A percentile compares a stretch with the other conserved stretches of the same genome.
phyloP scores from a whole-genome alignment of 169 alveolate species.

The Besnoitia besnoiti region DNA sequence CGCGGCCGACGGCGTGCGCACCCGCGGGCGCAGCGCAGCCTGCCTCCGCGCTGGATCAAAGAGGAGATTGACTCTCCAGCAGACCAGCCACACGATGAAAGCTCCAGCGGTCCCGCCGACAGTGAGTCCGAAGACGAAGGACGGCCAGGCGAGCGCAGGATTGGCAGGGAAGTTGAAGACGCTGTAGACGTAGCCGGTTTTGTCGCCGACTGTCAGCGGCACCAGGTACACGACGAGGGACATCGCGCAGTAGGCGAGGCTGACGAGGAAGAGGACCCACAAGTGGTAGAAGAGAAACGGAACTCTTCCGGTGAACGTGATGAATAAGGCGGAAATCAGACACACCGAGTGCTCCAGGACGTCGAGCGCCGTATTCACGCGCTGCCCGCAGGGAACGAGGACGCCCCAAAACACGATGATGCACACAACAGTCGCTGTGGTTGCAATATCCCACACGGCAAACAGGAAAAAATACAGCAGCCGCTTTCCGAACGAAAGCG shows the following conservation, averaged over 20 bases:
- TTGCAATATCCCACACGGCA: background rate
- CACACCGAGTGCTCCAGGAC: background rate
- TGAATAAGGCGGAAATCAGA: background rate
- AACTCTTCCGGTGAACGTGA: background rate
- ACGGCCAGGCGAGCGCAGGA: background rate
- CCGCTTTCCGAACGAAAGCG: background rate
- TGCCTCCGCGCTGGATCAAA: background rate
- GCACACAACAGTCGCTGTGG: background rate
- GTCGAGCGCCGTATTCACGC: background rate
- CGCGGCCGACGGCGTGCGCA: too few relatives aligned
- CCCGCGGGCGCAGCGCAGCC: background rate
- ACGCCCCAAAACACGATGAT: background rate
- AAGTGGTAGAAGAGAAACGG: conserved; percentile 7
- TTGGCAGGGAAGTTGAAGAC: conserved; percentile 3
- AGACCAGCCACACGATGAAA: background rate
- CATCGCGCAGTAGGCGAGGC: background rate
- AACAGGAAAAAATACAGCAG: background rate
- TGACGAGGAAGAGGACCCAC: background rate
- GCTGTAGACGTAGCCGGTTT: background rate
- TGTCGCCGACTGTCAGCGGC: background rate
- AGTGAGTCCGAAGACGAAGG: background rate
- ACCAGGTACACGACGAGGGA: background rate
- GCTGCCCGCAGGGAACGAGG: background rate
- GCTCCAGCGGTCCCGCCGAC: background rate
- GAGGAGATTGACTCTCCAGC: conserved; percentile 2